Percentiles rank a stretch among this genome's conserved stretches.
phyloP scores from a whole-genome alignment of 2,329 filamentous ascomycete species.

The Ophiostoma triangulosporum region DNA sequence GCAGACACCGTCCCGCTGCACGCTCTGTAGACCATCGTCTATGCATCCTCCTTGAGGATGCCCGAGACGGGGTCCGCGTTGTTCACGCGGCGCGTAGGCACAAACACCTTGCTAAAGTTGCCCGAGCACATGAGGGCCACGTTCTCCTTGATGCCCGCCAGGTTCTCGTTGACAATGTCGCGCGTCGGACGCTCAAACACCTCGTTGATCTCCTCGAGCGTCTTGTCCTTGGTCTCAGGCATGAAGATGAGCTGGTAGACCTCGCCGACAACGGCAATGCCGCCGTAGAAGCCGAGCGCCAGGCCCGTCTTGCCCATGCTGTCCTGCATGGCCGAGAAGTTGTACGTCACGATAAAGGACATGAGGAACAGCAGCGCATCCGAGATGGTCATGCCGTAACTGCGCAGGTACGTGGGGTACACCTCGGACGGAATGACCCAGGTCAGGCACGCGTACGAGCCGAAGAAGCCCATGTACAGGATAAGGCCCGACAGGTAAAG shows the following conservation, averaged over 20 bases:
- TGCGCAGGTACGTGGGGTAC: slow-evolving; percentile 58
- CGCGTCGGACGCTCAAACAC: slow-evolving; percentile 30
- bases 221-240: slow-evolving; percentile 47
- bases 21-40: no score
- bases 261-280: slow-evolving; percentile 57
- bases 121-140: background rate
- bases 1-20: background rate
- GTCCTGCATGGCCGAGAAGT: slow-evolving; percentile 56
- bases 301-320: slow-evolving; percentile 55
- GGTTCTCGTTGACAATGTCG: slow-evolving; percentile 6
- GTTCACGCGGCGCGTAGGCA: background rate
- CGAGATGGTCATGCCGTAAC: slow-evolving; percentile 60
- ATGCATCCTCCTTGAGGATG: background rate
- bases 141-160: slow-evolving; percentile 5
- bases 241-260: slow-evolving; percentile 63
- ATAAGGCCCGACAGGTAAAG: slow-evolving; percentile 55
- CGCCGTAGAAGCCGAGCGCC: slow-evolving; percentile 58
- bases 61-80: background rate
- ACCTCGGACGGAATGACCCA: slow-evolving; percentile 57
- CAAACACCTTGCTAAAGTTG: slow-evolving; percentile 2
- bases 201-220: slow-evolving; percentile 40
- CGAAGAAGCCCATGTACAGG: slow-evolving; percentile 56
- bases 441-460: slow-evolving; percentile 49
- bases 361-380: slow-evolving; percentile 56
- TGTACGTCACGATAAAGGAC: slow-evolving; percentile 63